A percentile compares a stretch with the other conserved stretches of the same genome.
These are phyloP conservation scores for Kockovaella imperatae DNA, from an alignment of 768 basidiomycete genomes.

Conservation along the genomic window DNA sequence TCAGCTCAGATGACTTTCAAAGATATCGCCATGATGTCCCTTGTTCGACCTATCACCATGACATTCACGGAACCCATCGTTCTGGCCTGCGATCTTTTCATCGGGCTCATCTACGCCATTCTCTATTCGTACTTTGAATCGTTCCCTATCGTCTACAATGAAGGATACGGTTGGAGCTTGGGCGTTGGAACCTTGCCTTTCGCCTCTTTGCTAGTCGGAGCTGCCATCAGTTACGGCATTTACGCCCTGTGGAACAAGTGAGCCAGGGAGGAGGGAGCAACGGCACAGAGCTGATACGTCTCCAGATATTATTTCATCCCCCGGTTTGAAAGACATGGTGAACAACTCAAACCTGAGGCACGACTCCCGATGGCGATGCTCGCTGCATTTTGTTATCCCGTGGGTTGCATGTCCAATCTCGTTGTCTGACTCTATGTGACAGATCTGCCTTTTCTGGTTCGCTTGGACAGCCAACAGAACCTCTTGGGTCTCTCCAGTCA, in stretches of 20 bases:
- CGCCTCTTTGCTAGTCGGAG: constrained; percentile 18
- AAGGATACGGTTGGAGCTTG: constrained; percentile 23
- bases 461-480: constrained; percentile 34
- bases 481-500: constrained; percentile 34
- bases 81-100: constrained; percentile 39
- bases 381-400: constrained; percentile 23
- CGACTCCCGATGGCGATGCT: constrained; percentile 20
- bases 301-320: too few relatives aligned
- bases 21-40: constrained; percentile 22
- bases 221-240: constrained; percentile 15
- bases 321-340: constrained; percentile 19
- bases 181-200: constrained; percentile 29
- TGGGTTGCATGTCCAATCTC: constrained; percentile 2
- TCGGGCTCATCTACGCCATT: constrained; percentile 31
- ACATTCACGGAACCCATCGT: constrained; percentile 39
- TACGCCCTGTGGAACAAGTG: constrained; percentile 29
- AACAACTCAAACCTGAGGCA: constrained; percentile 12
- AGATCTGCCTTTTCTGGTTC: constrained; percentile 35
- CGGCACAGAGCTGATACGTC: too few relatives aligned
- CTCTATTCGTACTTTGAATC: constrained; percentile 39
- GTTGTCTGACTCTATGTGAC: neutral
- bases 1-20: constrained; percentile 15
- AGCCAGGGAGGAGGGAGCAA: too few relatives aligned
- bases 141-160: constrained; percentile 38
- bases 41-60: constrained; percentile 36